These are phyloP conservation scores for Scleroderma citrinum DNA, from an alignment of 768 basidiomycete species.

Conservation along the genomic window DNA sequence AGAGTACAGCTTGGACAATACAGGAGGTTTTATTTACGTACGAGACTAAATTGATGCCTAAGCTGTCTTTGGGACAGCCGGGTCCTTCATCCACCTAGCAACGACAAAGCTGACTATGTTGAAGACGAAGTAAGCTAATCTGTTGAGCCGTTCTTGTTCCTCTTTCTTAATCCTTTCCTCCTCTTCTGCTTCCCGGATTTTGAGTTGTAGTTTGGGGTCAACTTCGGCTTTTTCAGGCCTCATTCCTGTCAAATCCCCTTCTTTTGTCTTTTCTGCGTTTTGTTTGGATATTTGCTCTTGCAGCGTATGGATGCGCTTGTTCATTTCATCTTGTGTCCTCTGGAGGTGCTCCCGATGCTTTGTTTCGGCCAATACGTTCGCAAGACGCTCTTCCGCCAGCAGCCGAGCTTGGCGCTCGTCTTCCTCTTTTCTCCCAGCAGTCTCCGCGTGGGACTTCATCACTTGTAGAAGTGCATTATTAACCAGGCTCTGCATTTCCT, in stretches of 20 bases:
- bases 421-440: slow-evolving; percentile 19
- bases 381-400: slow-evolving; percentile 28
- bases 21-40: neutral
- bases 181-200: slow-evolving; percentile 19
- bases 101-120: neutral
- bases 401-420: slow-evolving; percentile 24
- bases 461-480: slow-evolving; percentile 21
- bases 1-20: neutral
- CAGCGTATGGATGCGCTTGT: neutral
- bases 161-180: slow-evolving; percentile 14
- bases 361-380: slow-evolving; percentile 20
- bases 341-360: slow-evolving; percentile 24
- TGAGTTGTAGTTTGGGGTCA: slow-evolving; percentile 20
- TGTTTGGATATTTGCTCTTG: neutral
- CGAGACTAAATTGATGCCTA: neutral
- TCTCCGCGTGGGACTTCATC: slow-evolving; percentile 23
- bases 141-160: slow-evolving; percentile 17
- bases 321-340: slow-evolving; percentile 20
- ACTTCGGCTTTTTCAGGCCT: slow-evolving; percentile 23
- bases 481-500: slow-evolving; percentile 24
- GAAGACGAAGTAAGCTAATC: neutral
- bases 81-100: neutral
- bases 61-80: neutral
- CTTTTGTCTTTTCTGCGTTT: slow-evolving; percentile 17
- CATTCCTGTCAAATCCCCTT: neutral